Conservation (phyloP, 2,329 filamentous ascomycete species). For the Tolypocladium cylindrosporum region DNA sequence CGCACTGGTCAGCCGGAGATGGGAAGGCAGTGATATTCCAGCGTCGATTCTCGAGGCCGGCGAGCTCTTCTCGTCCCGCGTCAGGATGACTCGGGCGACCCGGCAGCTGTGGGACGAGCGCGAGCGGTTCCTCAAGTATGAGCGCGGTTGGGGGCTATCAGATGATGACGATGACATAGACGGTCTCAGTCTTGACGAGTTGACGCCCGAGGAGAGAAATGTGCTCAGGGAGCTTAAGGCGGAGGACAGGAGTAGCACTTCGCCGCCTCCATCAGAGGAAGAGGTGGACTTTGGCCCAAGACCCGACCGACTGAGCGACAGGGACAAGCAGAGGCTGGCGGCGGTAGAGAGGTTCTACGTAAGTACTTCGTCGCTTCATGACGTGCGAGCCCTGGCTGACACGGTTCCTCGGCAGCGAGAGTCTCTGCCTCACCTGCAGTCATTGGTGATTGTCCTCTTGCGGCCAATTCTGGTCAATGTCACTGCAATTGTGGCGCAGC, state of each 20-base stretch:
- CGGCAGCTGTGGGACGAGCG: slow-evolving; percentile 92
- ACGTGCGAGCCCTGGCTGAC: not conserved
- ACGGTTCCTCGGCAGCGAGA: slow-evolving; percentile 43
- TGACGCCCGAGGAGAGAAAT: slow-evolving; percentile 29
- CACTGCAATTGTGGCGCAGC: slow-evolving; percentile 65
- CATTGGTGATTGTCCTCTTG: slow-evolving; percentile 82
- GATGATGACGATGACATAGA: slow-evolving; percentile 33
- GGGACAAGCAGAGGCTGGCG: slow-evolving; percentile 54
- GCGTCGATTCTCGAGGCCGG: slow-evolving; percentile 93
- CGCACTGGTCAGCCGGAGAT: slow-evolving; percentile 67
- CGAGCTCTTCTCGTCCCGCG: slow-evolving; percentile 78
- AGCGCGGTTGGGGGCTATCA: slow-evolving; percentile 65
- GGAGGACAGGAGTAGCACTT: slow-evolving; percentile 21
- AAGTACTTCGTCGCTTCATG: slow-evolving; percentile 25
- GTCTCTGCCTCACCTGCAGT: slow-evolving; percentile 79
- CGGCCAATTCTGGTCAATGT: slow-evolving; percentile 84
- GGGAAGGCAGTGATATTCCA: slow-evolving; percentile 91
- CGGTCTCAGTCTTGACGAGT: slow-evolving; percentile 35
- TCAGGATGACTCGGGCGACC: slow-evolving; percentile 84
- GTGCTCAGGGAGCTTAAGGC: slow-evolving; percentile 30
- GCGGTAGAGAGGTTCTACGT: slow-evolving; percentile 81
- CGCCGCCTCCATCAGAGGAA: slow-evolving; percentile 10
- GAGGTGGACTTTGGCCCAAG: slow-evolving; percentile 38
- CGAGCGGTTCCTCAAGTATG: slow-evolving; percentile 82
- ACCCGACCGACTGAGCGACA: slow-evolving; percentile 35